A percentile compares a stretch with the other conserved stretches of the same genome.
Conservation (phyloP, 768 basidiomycete species). For the Leccinum truebloodii region DNA sequence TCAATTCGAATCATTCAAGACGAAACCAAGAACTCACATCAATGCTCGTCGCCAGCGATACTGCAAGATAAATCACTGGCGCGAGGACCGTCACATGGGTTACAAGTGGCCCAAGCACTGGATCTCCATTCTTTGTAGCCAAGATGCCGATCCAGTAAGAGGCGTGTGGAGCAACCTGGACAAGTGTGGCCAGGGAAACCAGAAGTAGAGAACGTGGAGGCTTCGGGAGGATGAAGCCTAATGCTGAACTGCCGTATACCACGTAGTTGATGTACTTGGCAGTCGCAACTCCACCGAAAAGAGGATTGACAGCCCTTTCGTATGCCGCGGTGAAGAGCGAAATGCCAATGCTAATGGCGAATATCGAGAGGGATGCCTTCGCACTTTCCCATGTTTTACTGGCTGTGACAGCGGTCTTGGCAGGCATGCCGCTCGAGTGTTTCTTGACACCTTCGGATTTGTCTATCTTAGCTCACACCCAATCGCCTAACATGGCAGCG, state of each 20-base stretch:
- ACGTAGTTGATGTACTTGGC: slow-evolving; percentile 46
- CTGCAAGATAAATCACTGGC: slow-evolving; percentile 55
- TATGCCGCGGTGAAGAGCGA: slow-evolving; percentile 65
- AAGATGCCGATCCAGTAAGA: slow-evolving; percentile 66
- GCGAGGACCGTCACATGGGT: slow-evolving; percentile 58
- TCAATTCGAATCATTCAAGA: neutral
- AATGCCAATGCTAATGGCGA: slow-evolving; percentile 35
- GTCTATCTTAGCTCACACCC: too few relatives aligned
- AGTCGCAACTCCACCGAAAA: slow-evolving; percentile 66
- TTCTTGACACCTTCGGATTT: too few relatives aligned
- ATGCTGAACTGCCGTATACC: slow-evolving; percentile 37
- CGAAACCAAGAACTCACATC: slow-evolving; percentile 35
- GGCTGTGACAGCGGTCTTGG: slow-evolving; percentile 1
- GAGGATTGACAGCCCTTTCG: slow-evolving; percentile 61
- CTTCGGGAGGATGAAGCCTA: slow-evolving; percentile 34
- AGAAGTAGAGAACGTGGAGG: slow-evolving; percentile 28
- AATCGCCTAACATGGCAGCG: too few relatives aligned
- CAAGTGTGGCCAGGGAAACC: slow-evolving; percentile 38
- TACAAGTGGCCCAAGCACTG: slow-evolving; percentile 56
- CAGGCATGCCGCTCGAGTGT: slow-evolving; percentile 5
- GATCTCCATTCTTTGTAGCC: slow-evolving; percentile 54
- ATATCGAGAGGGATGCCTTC: slow-evolving; percentile 26
- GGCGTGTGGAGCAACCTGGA: slow-evolving; percentile 56
- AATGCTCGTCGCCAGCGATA: slow-evolving; percentile 44
- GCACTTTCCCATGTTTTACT: slow-evolving; percentile 14